phyloP scores from a whole-genome alignment of 768 basidiomycete species.

The Suillus decipiens region DNA sequence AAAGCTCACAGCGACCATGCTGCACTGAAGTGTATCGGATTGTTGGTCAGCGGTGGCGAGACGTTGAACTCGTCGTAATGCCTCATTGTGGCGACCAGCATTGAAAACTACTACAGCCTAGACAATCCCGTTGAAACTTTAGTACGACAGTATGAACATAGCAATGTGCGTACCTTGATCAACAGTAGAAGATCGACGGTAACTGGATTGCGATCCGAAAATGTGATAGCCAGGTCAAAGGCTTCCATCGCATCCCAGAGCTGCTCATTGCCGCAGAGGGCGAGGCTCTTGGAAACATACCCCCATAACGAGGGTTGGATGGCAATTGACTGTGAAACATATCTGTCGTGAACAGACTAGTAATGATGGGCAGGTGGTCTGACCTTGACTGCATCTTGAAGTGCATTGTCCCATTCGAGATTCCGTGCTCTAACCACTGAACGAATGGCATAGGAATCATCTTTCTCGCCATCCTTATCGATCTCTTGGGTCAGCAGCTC shows the following conservation, averaged over 20 bases:
- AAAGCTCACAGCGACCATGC: neutral
- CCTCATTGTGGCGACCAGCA: neutral
- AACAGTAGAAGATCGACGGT: neutral
- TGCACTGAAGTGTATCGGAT: neutral
- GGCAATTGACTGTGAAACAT: neutral
- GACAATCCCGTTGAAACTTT: neutral
- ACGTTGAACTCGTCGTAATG: neutral
- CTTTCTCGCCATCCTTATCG: neutral
- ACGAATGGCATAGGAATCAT: neutral
- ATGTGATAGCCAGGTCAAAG: neutral
- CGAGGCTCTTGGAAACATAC: neutral
- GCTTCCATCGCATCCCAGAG: conserved; percentile 1
- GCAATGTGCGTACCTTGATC: neutral
- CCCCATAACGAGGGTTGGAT: neutral
- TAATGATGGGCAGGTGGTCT: neutral
- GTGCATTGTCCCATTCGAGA: neutral
- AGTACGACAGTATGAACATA: neutral
- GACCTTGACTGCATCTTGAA: neutral
- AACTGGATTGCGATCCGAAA: neutral
- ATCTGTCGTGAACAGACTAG: neutral
- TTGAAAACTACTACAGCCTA: neutral
- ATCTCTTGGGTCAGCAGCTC: neutral
- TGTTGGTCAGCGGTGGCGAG: neutral
- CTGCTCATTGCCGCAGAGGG: neutral
- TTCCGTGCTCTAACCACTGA: neutral